Conservation (phyloP, 225 moss, liverwort and hornwort genomes). For the Takakia lepidozioides region DNA sequence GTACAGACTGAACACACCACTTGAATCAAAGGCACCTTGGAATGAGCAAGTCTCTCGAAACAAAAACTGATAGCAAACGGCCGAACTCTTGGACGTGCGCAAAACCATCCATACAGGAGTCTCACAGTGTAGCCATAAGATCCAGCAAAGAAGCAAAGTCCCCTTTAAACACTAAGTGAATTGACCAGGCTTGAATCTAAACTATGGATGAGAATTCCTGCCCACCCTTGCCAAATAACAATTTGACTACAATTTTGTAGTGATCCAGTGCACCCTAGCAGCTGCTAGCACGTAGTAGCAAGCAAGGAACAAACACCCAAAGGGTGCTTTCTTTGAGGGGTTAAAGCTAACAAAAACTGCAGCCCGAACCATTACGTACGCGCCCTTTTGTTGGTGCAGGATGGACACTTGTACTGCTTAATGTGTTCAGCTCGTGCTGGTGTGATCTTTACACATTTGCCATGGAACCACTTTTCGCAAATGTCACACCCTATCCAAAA, state of each 20-base stretch:
- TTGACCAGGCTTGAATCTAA: constrained; percentile 36
- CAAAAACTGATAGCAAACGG: constrained; percentile 18
- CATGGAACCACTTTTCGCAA: constrained; percentile 67
- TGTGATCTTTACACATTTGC: constrained; percentile 62
- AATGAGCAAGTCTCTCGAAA: constrained; percentile 2
- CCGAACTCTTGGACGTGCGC: constrained; percentile 33
- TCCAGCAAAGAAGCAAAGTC: constrained; percentile 21
- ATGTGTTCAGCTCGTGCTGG: constrained; percentile 65
- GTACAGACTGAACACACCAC: no score
- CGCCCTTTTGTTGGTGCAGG: constrained; percentile 71
- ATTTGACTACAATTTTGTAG: constrained; percentile 29
- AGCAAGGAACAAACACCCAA: constrained; percentile 23
- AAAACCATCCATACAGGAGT: constrained; percentile 39
- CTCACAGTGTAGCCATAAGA: constrained; percentile 33
- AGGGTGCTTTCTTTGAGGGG: constrained; percentile 36
- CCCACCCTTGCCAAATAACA: constrained; percentile 37
- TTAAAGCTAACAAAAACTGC: constrained; percentile 39
- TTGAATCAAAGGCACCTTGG: no score
- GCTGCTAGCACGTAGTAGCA: constrained; percentile 18
- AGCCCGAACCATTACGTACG: constrained; percentile 59
- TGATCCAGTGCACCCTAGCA: constrained; percentile 33
- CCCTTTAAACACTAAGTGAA: constrained; percentile 39
- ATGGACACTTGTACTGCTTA: constrained; percentile 69
- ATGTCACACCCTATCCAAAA: constrained; percentile 70
- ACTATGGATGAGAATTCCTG: constrained; percentile 32